A percentile compares a stretch with the other conserved stretches of the same genome.
Conservation (phyloP, 108 stramenopile species). For the Tribonema minus region DNA sequence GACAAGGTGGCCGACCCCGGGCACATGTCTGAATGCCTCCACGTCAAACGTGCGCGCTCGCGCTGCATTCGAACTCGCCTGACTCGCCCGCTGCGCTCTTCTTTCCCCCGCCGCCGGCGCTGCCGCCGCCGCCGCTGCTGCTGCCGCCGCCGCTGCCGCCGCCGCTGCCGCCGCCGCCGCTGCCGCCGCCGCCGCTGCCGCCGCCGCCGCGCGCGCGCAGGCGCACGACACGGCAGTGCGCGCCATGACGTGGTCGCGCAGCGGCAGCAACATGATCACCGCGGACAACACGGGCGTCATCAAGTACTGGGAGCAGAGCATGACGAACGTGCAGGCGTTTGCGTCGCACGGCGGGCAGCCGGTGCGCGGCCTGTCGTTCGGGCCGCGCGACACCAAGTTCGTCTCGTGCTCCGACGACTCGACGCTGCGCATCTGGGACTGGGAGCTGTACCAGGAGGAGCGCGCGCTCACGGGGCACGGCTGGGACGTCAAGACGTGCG, state of each 20-base stretch:
- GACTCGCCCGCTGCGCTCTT: too few species aligned
- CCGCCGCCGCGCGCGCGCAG: too few species aligned
- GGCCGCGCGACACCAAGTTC: slow-evolving; percentile 88
- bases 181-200: too few species aligned
- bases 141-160: too few species aligned
- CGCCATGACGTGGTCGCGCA: slow-evolving; percentile 83
- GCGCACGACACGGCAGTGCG: slow-evolving; percentile 79
- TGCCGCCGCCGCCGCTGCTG: too few species aligned
- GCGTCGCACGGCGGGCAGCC: slow-evolving; percentile 76
- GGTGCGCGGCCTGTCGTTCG: slow-evolving; percentile 83
- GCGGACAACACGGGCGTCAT: slow-evolving; percentile 61
- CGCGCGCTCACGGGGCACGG: slow-evolving; percentile 77
- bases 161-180: too few species aligned
- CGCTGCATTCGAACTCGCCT: too few species aligned
- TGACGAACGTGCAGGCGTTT: slow-evolving; percentile 73
- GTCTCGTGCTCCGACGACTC: slow-evolving; percentile 87
- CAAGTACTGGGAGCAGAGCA: slow-evolving; percentile 48
- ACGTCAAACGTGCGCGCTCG: too few species aligned
- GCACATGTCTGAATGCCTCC: too few species aligned
- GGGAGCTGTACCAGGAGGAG: slow-evolving; percentile 52
- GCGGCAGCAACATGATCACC: slow-evolving; percentile 79
- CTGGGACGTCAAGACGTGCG: slow-evolving; percentile 85
- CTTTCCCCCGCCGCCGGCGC: too few species aligned
- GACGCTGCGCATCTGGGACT: slow-evolving; percentile 84
- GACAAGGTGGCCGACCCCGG: too few species aligned